These are phyloP conservation scores for Scortechinia acanthostroma DNA, from an alignment of 2,329 filamentous ascomycete genomes.

Conservation along the genomic window DNA sequence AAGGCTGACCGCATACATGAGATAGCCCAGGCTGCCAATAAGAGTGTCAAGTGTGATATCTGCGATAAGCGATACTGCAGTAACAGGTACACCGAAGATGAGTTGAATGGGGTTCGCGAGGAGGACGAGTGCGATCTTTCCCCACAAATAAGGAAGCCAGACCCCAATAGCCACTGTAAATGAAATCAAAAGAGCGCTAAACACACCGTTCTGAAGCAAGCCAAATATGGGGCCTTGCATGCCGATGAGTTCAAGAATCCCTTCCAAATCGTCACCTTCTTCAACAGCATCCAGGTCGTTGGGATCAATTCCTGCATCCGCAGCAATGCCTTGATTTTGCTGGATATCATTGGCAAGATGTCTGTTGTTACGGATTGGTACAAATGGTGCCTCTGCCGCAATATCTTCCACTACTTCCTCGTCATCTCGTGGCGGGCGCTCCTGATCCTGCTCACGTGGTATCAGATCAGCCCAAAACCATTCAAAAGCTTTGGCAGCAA, in stretches of 20 bases:
- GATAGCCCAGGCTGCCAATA: conserved; percentile 30
- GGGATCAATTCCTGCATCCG: conserved; percentile 45
- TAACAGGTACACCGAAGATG: conserved; percentile 62
- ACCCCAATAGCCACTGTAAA: conserved; percentile 79
- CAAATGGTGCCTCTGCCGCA: conserved; percentile 3
- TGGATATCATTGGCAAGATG: conserved; percentile 25
- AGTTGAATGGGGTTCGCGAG: conserved; percentile 75
- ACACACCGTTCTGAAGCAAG: conserved; percentile 88
- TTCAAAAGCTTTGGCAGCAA: not conserved
- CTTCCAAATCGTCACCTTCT: conserved; percentile 89
- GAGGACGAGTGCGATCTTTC: conserved; percentile 74
- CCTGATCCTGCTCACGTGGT: conserved; percentile 3
- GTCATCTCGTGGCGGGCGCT: conserved; percentile 47
- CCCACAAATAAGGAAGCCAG: conserved; percentile 86
- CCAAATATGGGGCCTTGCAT: conserved; percentile 89
- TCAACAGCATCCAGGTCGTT: conserved; percentile 48
- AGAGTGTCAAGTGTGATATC: conserved; percentile 59
- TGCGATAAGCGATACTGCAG: conserved; percentile 77
- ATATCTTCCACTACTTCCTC: conserved; percentile 43
- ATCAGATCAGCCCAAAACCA: conserved; percentile 1
- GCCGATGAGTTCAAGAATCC: conserved; percentile 88
- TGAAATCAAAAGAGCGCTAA: conserved; percentile 83
- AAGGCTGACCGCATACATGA: conserved; percentile 27
- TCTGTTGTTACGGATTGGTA: conserved; percentile 25
- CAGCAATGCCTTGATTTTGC: conserved; percentile 11